phyloP scores from a whole-genome alignment of 164 flowering plant genomes.

The Dillenia turbinata region DNA sequence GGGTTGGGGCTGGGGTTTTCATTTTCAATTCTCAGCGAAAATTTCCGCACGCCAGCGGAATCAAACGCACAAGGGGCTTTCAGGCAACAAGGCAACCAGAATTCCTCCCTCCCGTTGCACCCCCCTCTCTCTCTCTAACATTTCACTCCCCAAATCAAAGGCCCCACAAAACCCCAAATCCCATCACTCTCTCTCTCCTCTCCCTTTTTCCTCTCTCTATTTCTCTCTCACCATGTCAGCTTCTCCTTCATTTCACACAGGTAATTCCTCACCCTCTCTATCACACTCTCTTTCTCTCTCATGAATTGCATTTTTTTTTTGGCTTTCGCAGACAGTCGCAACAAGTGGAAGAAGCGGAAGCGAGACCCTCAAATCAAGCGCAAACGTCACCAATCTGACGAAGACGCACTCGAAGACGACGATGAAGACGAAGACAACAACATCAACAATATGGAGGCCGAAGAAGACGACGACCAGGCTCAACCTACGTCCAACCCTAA shows the following conservation, averaged over 20 bases:
- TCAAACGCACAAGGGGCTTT: no score
- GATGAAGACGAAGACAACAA: constrained; percentile 36
- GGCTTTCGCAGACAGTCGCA: constrained; percentile 26
- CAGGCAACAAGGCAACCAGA: no score
- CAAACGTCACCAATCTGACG: constrained; percentile 9
- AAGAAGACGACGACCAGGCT: constrained; percentile 26
- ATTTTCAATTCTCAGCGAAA: no score
- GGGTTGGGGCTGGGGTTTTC: no score
- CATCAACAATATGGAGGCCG: constrained; percentile 11
- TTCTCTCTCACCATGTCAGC: constrained; percentile 50
- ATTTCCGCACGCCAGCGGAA: no score
- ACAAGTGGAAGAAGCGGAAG: constrained; percentile 67
- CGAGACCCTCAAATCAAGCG: constrained; percentile 4
- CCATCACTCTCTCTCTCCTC: constrained; percentile 3
- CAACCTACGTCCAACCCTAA: constrained; percentile 20
- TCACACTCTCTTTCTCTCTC: no score
- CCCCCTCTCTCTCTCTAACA: no score
- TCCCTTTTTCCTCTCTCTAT: constrained; percentile 2
- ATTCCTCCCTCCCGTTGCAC: no score
- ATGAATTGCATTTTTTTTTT: no score
- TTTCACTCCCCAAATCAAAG: no score
- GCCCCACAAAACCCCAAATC: background rate
- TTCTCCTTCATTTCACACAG: constrained; percentile 37
- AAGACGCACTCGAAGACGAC: constrained; percentile 41
- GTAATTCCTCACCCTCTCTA: constrained; percentile 2